Evolutionary conservation across 352 stramenopile genomes (phyloP), one percentile per base, ranked within the genome.

Genomic region (Globisporangium paddicum): DNA sequence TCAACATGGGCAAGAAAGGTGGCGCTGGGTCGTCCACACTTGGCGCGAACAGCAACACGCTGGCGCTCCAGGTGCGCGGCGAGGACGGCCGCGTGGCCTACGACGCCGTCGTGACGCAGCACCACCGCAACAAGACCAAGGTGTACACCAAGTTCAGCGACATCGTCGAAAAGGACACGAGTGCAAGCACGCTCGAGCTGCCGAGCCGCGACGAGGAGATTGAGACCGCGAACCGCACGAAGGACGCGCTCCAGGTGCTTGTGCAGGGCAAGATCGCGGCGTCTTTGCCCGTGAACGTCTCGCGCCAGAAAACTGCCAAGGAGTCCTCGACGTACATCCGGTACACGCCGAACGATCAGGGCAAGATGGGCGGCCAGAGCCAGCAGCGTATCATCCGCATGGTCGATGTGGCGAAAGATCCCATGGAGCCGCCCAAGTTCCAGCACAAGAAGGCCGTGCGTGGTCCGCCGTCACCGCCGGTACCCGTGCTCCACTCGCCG

Each of bases 341-440:
- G 13, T 91, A 92, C 66, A 96, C 87, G 49, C 87, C 87, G 25
- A 77, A 95, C 62, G 82, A 95, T 40, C 82, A 90, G 61, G 76
- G 75, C 34, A 79, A 75, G 54, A 86, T 83, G 61, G 70, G 70
- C 13, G 73, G 65, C 5, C 60, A 74, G 42, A 69, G 71, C 35
- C 73, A 96, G 60, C 93, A 99, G 75, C 89, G 97, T 42, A 96
- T 99, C 60, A 98, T 99, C 66, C 93, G 96, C 68, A 98, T 99
- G 90, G 96, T 99, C 37, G 96, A 99, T 0, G 90, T 92, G n/a
- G 93, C 97, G 55, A 92, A 98, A 55, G 98, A 99, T 83, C 98
- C 98, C 4, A 98, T 99, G 89, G 96, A 99, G 71, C 97, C 97
- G 45, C 96, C 98, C 11, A 99, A 99, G 75, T 98, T 99, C 70